Conservation (phyloP, 1,284 basidiomycete species). For the Cutaneotrichosporon daszewskae region DNA sequence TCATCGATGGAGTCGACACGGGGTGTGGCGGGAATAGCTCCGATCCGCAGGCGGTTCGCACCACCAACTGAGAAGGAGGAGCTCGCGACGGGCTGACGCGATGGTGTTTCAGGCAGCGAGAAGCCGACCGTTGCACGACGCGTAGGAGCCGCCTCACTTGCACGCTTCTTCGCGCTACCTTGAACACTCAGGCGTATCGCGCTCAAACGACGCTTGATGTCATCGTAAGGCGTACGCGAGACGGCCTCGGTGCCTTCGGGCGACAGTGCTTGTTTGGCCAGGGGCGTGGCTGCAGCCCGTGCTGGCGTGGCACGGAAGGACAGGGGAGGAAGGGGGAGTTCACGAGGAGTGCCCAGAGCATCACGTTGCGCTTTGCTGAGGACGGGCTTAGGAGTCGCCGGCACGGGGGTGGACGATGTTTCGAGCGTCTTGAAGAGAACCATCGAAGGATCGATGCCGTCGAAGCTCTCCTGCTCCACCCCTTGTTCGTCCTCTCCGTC, state of each 20-base stretch:
- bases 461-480: conserved; percentile 13
- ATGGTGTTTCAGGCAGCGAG: conserved; percentile 29
- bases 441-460: too few species aligned
- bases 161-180: conserved; percentile 1
- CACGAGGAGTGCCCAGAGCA: conserved; percentile 34
- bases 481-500: conserved; percentile 1
- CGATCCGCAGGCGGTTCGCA: too few species aligned
- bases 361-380: conserved; percentile 8
- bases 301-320: conserved; percentile 35
- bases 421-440: too few species aligned
- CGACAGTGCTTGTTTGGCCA: too few species aligned
- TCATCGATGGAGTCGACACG: conserved; percentile 5
- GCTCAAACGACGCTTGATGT: conserved; percentile 28
- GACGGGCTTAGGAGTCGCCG: neutral
- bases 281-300: too few species aligned
- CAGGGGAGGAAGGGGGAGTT: conserved; percentile 28
- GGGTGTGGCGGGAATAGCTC: neutral
- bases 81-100: neutral
- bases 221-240: conserved; percentile 28
- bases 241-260: neutral
- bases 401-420: conserved; percentile 1
- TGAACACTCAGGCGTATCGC: conserved; percentile 16
- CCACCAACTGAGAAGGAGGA: neutral
- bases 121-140: conserved; percentile 35
- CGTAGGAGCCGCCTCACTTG: neutral